These are phyloP conservation scores for Geotrichum siamense DNA, from an alignment of 1,139 yeast genomes.

Conservation along the genomic window DNA sequence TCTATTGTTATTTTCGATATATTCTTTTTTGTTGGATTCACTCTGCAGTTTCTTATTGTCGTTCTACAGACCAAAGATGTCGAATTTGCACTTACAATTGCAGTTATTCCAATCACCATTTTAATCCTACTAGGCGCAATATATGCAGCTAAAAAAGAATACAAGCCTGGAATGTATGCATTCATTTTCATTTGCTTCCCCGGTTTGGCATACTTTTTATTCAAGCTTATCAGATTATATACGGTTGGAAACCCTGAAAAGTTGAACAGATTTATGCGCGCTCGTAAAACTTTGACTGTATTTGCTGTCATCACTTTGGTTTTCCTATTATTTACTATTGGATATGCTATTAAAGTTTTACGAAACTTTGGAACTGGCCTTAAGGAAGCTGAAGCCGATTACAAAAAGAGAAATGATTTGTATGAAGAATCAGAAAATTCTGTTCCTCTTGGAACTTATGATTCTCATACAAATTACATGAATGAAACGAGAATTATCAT, in stretches of 20 bases:
- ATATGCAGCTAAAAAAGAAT: constrained; percentile 40
- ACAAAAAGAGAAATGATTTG: background rate
- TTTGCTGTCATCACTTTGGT: constrained; percentile 45
- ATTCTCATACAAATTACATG: background rate
- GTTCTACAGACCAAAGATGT: constrained; percentile 41
- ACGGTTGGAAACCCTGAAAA: constrained; percentile 35
- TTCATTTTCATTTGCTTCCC: constrained; percentile 37
- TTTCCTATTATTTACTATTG: constrained; percentile 38
- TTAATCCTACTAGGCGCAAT: constrained; percentile 39
- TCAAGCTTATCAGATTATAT: constrained; percentile 44
- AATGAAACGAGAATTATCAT: constrained; percentile 3
- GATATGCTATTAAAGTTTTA: constrained; percentile 36
- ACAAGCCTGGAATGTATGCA: constrained; percentile 30
- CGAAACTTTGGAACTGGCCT: constrained; percentile 33
- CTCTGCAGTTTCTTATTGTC: constrained; percentile 47
- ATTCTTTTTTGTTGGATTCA: constrained; percentile 48
- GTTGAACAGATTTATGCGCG: constrained; percentile 38
- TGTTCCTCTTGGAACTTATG: constrained; percentile 1
- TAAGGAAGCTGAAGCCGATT: background rate
- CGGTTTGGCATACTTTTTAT: constrained; percentile 46
- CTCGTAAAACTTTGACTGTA: constrained; percentile 43
- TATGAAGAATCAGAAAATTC: background rate
- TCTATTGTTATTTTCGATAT: constrained; percentile 43
- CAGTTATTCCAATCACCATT: constrained; percentile 45
- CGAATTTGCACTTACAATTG: constrained; percentile 46